These are phyloP conservation scores for Ustilago curta DNA, from an alignment of 1,284 basidiomycete species.

Conservation along the genomic window DNA sequence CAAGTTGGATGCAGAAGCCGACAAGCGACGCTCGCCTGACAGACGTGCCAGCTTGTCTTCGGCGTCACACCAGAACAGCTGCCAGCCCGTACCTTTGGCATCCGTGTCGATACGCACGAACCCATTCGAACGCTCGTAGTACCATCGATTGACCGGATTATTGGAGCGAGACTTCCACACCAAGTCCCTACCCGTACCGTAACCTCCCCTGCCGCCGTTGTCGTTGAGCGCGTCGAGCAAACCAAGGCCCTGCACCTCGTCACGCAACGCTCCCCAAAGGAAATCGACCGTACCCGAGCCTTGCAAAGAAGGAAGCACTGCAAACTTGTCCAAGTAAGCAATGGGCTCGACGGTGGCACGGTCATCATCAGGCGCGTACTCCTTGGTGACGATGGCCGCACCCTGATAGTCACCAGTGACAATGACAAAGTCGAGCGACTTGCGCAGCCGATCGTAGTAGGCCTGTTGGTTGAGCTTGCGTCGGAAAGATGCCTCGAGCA, in stretches of 20 bases:
- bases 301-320: slow-evolving; percentile 91
- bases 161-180: slow-evolving; percentile 93
- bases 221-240: slow-evolving; percentile 93
- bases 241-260: slow-evolving; percentile 97
- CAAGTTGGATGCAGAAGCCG: slow-evolving; percentile 39
- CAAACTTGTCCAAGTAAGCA: slow-evolving; percentile 98
- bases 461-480: slow-evolving; percentile 79
- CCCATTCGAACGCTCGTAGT: slow-evolving; percentile 94
- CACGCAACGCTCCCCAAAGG: slow-evolving; percentile 96
- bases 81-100: slow-evolving; percentile 73
- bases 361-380: slow-evolving; percentile 71
- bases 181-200: slow-evolving; percentile 89
- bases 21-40: slow-evolving; percentile 55
- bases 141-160: slow-evolving; percentile 99
- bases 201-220: slow-evolving; percentile 83
- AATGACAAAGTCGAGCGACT: slow-evolving; percentile 88
- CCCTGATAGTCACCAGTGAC: slow-evolving; percentile 96
- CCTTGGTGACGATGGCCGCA: slow-evolving; percentile 92
- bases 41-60: slow-evolving; percentile 76
- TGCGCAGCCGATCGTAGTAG: slow-evolving; percentile 83
- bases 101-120: slow-evolving; percentile 78
- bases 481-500: slow-evolving; percentile 89
- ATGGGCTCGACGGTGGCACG: slow-evolving; percentile 71
- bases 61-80: slow-evolving; percentile 98
- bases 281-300: slow-evolving; percentile 99